Evolutionary conservation across 208 protist species (phyloP), one percentile per base, ranked within the genome.

Genomic region (Trypanosoma congolense): DNA sequence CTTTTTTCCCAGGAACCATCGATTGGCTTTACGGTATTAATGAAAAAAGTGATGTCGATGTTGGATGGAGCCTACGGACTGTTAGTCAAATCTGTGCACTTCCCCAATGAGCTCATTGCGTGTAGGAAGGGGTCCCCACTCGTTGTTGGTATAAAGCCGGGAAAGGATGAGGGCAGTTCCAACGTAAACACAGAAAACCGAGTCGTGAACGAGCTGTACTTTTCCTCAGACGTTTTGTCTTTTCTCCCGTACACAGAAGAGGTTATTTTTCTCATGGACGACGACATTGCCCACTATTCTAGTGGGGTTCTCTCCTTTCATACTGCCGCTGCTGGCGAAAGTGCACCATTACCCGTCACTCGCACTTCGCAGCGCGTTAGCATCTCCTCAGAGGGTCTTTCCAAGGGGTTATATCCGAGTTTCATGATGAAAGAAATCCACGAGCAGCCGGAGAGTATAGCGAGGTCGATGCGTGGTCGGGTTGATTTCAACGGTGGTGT

Each of bases 361-460:
- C 79, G 87, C 38, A 53, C 64, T 50, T 41, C 96, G 36, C 55
- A 89, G 12, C 65, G 65, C 38, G 60, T 98, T 14, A 84, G 96
- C 52, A 74, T 86, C 25, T 82, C 80, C 61, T 56, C 95, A 22
- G 80, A 92, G 46, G 79, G 80, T 35, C 73, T 98, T 36, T 82
- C 77, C 49, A 97, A 97, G 66, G 93, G 95, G 10, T 68, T 61
- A 33, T 98, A 96, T 70, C 60, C 72, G 8, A 87, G 97, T 73
- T 98, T 97, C 66, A 99, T 98, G 97, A 75, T 96, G 21, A 99
- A 99, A 76, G 96, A 99, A 75, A 98, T 99, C 48, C 81, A 89
- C 65, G 96, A 99, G 72, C 97, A 99, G 80, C 63, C 88, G 1
- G 88, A 98, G 41, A 88, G 87, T 28, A 64, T 97, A 12, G 49